A percentile compares a stretch with the other conserved stretches of the same genome.
These are phyloP conservation scores for Myxozyma sirexii DNA, from an alignment of 805 yeast genomes.

Conservation along the genomic window DNA sequence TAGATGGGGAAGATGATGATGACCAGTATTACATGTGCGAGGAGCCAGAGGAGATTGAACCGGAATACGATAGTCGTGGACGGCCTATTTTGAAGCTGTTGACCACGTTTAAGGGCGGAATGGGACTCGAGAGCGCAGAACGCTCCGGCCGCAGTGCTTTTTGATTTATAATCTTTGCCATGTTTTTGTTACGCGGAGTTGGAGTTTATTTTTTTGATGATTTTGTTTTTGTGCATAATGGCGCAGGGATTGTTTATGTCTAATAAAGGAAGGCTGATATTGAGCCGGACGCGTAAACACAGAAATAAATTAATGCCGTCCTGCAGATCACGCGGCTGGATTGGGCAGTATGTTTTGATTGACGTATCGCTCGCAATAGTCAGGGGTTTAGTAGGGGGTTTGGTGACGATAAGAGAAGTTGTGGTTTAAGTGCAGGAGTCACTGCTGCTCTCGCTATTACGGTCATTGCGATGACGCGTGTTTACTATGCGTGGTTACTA, in stretches of 20 bases:
- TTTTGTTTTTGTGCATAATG: neutral
- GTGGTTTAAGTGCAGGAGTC: no score
- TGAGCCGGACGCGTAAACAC: neutral
- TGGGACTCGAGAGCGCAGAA: conserved; percentile 2
- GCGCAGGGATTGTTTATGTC: neutral
- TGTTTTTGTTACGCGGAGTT: neutral
- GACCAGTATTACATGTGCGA: conserved; percentile 13
- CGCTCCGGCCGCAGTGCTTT: neutral
- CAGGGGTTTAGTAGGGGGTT: no score
- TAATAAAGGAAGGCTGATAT: no score
- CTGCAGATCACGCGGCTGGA: neutral
- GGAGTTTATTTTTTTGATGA: neutral
- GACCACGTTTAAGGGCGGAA: conserved; percentile 21
- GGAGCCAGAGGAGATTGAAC: conserved; percentile 28
- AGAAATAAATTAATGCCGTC: neutral
- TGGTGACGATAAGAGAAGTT: no score
- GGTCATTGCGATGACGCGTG: no score
- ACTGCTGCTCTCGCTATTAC: no score
- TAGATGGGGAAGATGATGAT: conserved; percentile 5
- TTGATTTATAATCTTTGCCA: neutral
- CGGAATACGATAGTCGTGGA: conserved; percentile 19
- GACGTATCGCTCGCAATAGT: neutral
- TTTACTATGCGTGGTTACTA: no score
- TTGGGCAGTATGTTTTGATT: conserved; percentile 2
- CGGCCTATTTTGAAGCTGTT: conserved; percentile 22